A percentile compares a stretch with the other conserved stretches of the same genome.
phyloP scores from a whole-genome alignment of 129 eudicot species.

The Rutidosis leptorrhynchoides region DNA sequence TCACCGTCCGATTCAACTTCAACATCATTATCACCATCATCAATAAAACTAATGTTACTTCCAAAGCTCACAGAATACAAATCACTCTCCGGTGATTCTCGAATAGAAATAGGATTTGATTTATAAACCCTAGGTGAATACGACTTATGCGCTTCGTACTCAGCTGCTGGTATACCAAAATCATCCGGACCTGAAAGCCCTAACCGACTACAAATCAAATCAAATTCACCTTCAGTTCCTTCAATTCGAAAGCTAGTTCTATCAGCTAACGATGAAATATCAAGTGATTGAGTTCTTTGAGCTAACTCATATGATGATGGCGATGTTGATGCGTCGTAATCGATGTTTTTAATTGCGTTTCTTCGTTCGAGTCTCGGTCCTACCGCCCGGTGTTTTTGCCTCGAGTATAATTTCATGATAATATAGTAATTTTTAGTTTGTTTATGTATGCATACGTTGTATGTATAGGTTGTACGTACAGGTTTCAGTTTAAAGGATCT shows the following conservation, averaged over 20 bases:
- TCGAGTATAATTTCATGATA: slow-evolving; percentile 35
- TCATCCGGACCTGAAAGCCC: slow-evolving; percentile 79
- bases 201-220: slow-evolving; percentile 39
- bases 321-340: slow-evolving; percentile 53
- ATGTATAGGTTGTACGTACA: slow-evolving; percentile 9
- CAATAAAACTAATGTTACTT: slow-evolving; percentile 23
- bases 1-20: slow-evolving; percentile 26
- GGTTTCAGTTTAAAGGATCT: slow-evolving; percentile 2
- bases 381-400: slow-evolving; percentile 19
- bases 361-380: slow-evolving; percentile 49
- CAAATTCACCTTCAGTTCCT: slow-evolving; percentile 64
- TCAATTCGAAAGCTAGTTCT: slow-evolving; percentile 52
- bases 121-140: slow-evolving; percentile 36
- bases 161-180: slow-evolving; percentile 59
- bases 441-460: too few species aligned
- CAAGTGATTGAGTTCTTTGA: slow-evolving; percentile 49
- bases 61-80: slow-evolving; percentile 24
- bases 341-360: slow-evolving; percentile 59
- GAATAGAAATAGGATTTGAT: slow-evolving; percentile 16
- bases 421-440: too few species aligned
- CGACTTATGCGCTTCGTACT: slow-evolving; percentile 48
- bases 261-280: slow-evolving; percentile 23
- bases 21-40: too few species aligned
- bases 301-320: slow-evolving; percentile 32
- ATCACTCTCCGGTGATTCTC: slow-evolving; percentile 18